phyloP scores from a whole-genome alignment of 2,329 filamentous ascomycete genomes.

The Cephalotrichum gorgonifer region DNA sequence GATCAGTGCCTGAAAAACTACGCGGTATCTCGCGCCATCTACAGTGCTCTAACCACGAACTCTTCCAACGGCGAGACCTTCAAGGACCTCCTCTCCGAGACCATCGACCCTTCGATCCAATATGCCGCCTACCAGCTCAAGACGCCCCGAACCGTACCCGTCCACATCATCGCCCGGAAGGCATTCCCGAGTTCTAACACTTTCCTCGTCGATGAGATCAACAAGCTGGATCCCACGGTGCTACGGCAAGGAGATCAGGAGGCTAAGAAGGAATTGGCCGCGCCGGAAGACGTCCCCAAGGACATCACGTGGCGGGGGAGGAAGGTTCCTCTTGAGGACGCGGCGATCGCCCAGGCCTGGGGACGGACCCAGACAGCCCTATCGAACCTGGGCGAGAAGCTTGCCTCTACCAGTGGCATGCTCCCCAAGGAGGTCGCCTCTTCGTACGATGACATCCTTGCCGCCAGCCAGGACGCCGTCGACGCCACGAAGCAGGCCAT shows the following conservation, averaged over 20 bases:
- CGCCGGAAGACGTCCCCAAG: conserved; percentile 50
- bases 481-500: conserved; percentile 91
- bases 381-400: conserved; percentile 33
- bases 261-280: conserved; percentile 34
- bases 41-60: conserved; percentile 59
- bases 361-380: conserved; percentile 53
- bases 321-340: conserved; percentile 83
- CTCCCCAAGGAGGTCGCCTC: conserved; percentile 61
- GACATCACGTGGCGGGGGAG: conserved; percentile 79
- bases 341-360: conserved; percentile 78
- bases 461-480: conserved; percentile 83
- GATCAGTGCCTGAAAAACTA: conserved; percentile 65
- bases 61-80: conserved; percentile 62
- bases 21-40: conserved; percentile 69
- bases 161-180: conserved; percentile 67
- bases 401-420: conserved; percentile 30
- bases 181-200: conserved; percentile 61
- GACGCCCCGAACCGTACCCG: conserved; percentile 73
- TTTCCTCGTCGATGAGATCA: conserved; percentile 54
- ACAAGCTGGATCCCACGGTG: conserved; percentile 58
- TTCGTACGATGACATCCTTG: conserved; percentile 84
- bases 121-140: conserved; percentile 91
- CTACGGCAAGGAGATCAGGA: conserved; percentile 40
- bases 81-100: conserved; percentile 76
- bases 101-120: conserved; percentile 84